These are phyloP conservation scores for Ceratocystis destructans DNA, from an alignment of 2,329 filamentous ascomycete species.

Conservation along the genomic window DNA sequence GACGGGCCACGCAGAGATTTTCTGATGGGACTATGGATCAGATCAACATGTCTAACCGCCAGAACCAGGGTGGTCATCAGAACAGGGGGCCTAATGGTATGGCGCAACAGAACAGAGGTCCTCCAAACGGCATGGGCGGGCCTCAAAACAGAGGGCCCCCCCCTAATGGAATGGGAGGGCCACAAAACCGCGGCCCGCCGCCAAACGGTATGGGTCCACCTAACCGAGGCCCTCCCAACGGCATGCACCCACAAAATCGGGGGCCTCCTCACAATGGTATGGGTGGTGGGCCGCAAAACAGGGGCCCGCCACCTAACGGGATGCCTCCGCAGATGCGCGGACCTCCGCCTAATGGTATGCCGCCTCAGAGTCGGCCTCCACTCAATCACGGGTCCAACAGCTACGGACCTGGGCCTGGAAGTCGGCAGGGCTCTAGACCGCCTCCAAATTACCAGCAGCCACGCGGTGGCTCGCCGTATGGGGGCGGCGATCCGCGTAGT, in stretches of 20 bases:
- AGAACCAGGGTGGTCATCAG: conserved; percentile 6
- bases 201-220: not conserved
- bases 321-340: conserved; percentile 16
- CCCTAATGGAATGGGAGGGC: not conserved
- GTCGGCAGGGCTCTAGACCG: conserved; percentile 2
- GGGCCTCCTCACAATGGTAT: conserved; percentile 1
- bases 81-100: conserved; percentile 3
- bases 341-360: conserved; percentile 8
- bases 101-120: not conserved
- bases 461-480: conserved; percentile 10
- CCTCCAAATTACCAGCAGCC: conserved; percentile 11
- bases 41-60: conserved; percentile 38
- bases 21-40: conserved; percentile 71
- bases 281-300: conserved; percentile 9
- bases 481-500: conserved; percentile 8
- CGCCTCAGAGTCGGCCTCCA: conserved; percentile 8
- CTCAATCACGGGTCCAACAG: conserved; percentile 7
- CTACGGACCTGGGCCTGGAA: conserved; percentile 13
- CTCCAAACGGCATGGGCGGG: not conserved
- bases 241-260: not conserved
- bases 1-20: conserved; percentile 69
- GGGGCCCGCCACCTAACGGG: conserved; percentile 1
- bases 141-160: conserved; percentile 8
- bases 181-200: not conserved
- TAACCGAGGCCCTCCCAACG: conserved; percentile 4